These are phyloP conservation scores for Castanea crenata DNA, from an alignment of 306 rosid genomes.

Conservation along the genomic window DNA sequence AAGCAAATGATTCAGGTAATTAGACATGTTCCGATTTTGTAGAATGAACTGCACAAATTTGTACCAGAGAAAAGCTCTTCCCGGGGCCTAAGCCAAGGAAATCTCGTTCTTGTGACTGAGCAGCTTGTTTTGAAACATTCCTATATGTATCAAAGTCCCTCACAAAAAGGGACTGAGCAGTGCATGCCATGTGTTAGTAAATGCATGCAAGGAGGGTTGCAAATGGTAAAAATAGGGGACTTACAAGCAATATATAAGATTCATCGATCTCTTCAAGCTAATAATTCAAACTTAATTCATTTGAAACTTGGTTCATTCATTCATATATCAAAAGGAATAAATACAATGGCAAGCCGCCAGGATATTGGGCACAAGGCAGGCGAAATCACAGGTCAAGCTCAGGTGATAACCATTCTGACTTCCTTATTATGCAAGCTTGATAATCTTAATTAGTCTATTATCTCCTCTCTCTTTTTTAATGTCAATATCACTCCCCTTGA, in stretches of 20 bases:
- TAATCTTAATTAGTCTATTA: too few relatives aligned
- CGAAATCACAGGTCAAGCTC: slow-evolving; percentile 31
- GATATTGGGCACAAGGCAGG: slow-evolving; percentile 19
- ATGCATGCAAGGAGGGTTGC: too few relatives aligned
- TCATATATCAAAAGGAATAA: too few relatives aligned
- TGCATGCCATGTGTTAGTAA: slow-evolving; percentile 13
- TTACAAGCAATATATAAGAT: slow-evolving; percentile 10
- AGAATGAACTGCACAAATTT: too few relatives aligned
- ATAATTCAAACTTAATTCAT: too few relatives aligned
- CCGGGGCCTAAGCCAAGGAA: slow-evolving; percentile 2
- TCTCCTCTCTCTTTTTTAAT: not conserved
- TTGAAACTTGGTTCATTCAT: too few relatives aligned
- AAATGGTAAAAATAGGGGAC: slow-evolving; percentile 1
- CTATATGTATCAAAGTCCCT: slow-evolving; percentile 1
- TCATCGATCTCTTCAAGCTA: too few relatives aligned
- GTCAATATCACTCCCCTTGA: not conserved
- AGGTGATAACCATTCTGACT: slow-evolving; percentile 19
- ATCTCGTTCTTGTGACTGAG: not conserved
- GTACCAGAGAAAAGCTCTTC: too few relatives aligned
- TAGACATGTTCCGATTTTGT: too few relatives aligned
- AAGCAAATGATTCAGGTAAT: too few relatives aligned
- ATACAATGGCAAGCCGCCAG: slow-evolving; percentile 40
- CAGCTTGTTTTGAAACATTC: not conserved
- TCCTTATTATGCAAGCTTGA: not conserved
- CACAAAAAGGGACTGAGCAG: not conserved